These are phyloP conservation scores for Aspergillus sp. DNA, from an alignment of 2,329 filamentous ascomycete genomes.

Conservation along the genomic window DNA sequence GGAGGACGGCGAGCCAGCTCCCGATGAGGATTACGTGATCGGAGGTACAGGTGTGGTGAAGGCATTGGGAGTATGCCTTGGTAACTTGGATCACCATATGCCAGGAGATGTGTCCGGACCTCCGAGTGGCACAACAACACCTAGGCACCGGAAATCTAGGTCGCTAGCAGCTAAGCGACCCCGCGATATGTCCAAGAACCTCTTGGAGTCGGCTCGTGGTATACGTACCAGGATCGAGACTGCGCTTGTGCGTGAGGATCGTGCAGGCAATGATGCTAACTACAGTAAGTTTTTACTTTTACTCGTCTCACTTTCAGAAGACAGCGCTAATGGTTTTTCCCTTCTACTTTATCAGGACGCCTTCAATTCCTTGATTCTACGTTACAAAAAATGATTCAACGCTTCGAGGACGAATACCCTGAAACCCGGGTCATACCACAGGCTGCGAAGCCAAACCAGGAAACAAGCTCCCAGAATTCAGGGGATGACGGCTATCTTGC, in stretches of 20 bases:
- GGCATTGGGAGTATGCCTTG: conserved; percentile 84
- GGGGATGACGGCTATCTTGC: conserved; percentile 28
- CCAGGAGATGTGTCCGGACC: conserved; percentile 41
- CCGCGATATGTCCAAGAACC: conserved; percentile 89
- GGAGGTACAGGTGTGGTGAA: conserved; percentile 94
- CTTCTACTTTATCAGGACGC: conserved; percentile 53
- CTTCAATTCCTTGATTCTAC: conserved; percentile 87
- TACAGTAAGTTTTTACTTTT: conserved; percentile 62
- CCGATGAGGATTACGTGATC: conserved; percentile 93
- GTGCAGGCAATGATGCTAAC: conserved; percentile 68
- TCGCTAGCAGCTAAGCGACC: conserved; percentile 62
- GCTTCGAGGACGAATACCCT: conserved; percentile 95
- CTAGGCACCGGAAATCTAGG: conserved; percentile 51
- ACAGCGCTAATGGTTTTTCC: conserved; percentile 5
- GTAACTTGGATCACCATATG: conserved; percentile 66
- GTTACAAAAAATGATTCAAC: conserved; percentile 84
- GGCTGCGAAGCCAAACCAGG: conserved; percentile 18
- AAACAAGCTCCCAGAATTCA: conserved; percentile 36
- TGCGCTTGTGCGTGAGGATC: conserved; percentile 73
- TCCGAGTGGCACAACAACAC: conserved; percentile 56
- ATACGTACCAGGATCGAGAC: conserved; percentile 81
- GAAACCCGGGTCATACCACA: conserved; percentile 65
- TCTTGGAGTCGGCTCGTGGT: conserved; percentile 83
- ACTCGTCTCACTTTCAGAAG: conserved; percentile 19
- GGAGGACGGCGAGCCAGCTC: conserved; percentile 67